Evolutionary conservation across 179 eudicot species (phyloP), one percentile per base, ranked within the genome.

Genomic region (Actinidia chinensis): DNA sequence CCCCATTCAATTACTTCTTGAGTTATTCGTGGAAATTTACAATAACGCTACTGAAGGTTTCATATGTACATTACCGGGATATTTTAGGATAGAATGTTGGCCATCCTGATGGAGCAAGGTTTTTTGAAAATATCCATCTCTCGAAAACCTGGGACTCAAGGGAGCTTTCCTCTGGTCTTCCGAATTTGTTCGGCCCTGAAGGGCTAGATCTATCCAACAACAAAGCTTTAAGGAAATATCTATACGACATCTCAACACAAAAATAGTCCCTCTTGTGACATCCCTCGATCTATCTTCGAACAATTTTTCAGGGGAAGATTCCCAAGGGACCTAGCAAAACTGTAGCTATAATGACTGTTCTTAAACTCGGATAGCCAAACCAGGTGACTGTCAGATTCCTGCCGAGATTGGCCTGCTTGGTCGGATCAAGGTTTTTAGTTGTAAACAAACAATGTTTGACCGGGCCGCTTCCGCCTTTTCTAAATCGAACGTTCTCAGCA

Each of bases 1-100:
- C 91, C 76, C 94, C 98, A 18, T 43, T 25, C 40, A 83, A 86
- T 42, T 58, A 50, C 85, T 88, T 93, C 46, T 50, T n/a, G n/a
- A n/a, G n/a, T n/a, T n/a, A 10, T 28, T 33, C 75, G 66, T 95
- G 99, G 99, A 77, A 90, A 76, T 93, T 95, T n/a, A n/a, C 75
- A 69, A 71, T 48, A 91, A 93, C 71, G 40, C 9, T n/a, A 86
- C 91, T 2, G 88, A 89, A 71, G 98, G 97, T 25, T 81, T 82
- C 78, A 91, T 95, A 58, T 93, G 99, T 83, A n/a, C 20, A 65
- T 95, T 93, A 56, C 60, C 5, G n/a, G n/a, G n/a, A n/a, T n/a
- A n/a, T n/a, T n/a, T n/a, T 76, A 98, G 99, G 48, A 83, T 95
- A 43, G 94, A 89, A 0, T 95, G 99, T 73, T 95, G 98, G 99